Evolutionary conservation across 148 eudicot species (phyloP), one percentile per base, ranked within the genome.

Genomic region (Agrostemma githago): DNA sequence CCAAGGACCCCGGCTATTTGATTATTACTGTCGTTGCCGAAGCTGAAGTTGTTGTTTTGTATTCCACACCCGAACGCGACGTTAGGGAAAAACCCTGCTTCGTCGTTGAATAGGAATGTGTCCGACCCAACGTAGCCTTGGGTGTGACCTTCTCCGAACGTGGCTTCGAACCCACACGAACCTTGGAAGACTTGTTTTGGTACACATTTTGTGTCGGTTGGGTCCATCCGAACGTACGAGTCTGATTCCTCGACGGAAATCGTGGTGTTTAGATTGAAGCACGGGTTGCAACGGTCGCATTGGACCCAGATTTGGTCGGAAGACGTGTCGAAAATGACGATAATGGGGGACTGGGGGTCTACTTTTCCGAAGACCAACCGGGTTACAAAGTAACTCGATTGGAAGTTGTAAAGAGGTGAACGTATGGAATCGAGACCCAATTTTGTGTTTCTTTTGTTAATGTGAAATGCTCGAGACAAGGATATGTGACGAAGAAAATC

Each of bases 21-120:
- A 42, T 63, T 63, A 0, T 6, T 39, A 11, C 42, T 41, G 42
- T 63, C 67, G 15, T 1, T 34, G 4, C 67, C 42, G 14, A 63
- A 63, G 5, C 7, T 12, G 14, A 63, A 63, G 42, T 15, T 39
- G 6, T 4, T 34, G 40, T 37, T 63, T 12, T 63, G 41, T 34
- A 63, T 63, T 39, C 42, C 67, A 63, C 67, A 63, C 8, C 67
- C 67, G 42, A 63, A 63, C 38, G 67, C 67, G 5, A 63, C 4
- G 8, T 63, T 37, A 12, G 41, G 6, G 14, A 63, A 63, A 37
- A 34, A 63, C 5, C 43, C 43, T 6, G 26, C 10, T 12, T 44
- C 16, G 39, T 74, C 39, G 10, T n/a, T 56, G 40, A 74, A 74
- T 11, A 15, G 4, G 60, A 74, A 74, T 0, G 63, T 74, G n/a